These are phyloP conservation scores for Helicostylum pulchrum DNA, from an alignment of 192 early-diverging fungal species.

Conservation along the genomic window DNA sequence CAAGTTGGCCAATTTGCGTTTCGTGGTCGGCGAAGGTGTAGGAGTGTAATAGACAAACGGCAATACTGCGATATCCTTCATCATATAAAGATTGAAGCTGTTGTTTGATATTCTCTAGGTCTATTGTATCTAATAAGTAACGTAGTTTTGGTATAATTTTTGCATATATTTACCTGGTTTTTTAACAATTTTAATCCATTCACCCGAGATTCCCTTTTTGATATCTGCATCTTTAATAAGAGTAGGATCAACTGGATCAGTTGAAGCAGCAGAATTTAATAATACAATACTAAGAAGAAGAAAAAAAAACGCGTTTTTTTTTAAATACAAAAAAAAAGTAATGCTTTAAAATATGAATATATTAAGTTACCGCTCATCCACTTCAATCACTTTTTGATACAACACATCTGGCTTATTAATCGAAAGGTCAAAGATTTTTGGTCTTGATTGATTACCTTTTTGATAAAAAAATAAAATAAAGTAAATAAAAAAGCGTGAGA, in stretches of 20 bases:
- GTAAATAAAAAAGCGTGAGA: not conserved
- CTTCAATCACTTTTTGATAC: slow-evolving; percentile 72
- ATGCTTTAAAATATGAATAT: not conserved
- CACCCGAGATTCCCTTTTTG: slow-evolving; percentile 80
- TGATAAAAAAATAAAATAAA: not conserved
- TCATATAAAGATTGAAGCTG: slow-evolving; percentile 61
- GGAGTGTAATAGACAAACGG: slow-evolving; percentile 92
- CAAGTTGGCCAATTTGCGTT: slow-evolving; percentile 59
- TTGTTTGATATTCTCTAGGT: slow-evolving; percentile 51
- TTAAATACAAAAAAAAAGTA: not conserved
- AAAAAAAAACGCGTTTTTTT: no score
- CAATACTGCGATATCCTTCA: slow-evolving; percentile 80
- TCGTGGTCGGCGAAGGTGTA: slow-evolving; percentile 93
- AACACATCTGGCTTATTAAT: slow-evolving; percentile 86
- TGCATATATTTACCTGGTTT: slow-evolving; percentile 48
- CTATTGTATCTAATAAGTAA: slow-evolving; percentile 32
- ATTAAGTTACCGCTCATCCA: slow-evolving; percentile 73
- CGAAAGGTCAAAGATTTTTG: slow-evolving; percentile 91
- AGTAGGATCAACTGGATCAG: slow-evolving; percentile 37
- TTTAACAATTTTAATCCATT: slow-evolving; percentile 73
- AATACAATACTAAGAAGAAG: slow-evolving; percentile 63
- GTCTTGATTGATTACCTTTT: slow-evolving; percentile 85
- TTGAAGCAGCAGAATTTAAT: slow-evolving; percentile 66
- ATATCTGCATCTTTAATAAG: slow-evolving; percentile 35
- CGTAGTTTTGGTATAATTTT: not conserved